phyloP scores from a whole-genome alignment of 495 filamentous ascomycete species.

The Margaritispora aquatica region DNA sequence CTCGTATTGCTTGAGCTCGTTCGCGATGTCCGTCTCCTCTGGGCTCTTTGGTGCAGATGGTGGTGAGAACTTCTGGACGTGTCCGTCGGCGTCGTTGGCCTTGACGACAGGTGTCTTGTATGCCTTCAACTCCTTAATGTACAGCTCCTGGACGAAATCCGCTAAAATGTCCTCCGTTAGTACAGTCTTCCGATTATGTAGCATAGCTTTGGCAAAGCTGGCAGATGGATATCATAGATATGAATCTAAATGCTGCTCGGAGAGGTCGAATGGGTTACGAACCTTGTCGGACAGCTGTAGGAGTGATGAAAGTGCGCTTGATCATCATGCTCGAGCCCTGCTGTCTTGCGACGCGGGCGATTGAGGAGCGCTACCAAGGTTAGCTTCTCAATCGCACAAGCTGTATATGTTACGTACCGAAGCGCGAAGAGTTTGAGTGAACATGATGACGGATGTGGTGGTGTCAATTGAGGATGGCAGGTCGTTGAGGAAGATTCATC shows the following conservation, averaged over 20 bases:
- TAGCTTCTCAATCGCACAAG: conserved; percentile 19
- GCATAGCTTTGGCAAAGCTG: not conserved
- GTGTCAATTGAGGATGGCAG: conserved; percentile 21
- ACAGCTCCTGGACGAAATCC: conserved; percentile 94
- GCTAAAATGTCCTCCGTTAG: conserved; percentile 44
- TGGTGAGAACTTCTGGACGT: conserved; percentile 79
- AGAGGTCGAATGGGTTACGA: conserved; percentile 24
- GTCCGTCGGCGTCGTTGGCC: conserved; percentile 76
- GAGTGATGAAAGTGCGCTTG: conserved; percentile 75
- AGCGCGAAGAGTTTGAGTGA: conserved; percentile 59
- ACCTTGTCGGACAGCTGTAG: conserved; percentile 72
- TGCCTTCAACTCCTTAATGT: conserved; percentile 86
- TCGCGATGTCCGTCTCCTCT: conserved; percentile 86
- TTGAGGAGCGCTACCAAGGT: conserved; percentile 66
- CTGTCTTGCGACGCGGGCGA: conserved; percentile 65
- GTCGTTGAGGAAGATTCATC: conserved; percentile 1
- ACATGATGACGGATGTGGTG: conserved; percentile 44
- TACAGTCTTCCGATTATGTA: not conserved
- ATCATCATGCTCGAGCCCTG: conserved; percentile 52
- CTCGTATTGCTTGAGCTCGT: conserved; percentile 90
- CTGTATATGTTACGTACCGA: conserved; percentile 46
- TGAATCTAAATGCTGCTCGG: not conserved
- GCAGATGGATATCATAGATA: not conserved
- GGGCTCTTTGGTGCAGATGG: conserved; percentile 79
- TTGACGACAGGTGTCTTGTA: conserved; percentile 87